Evolutionary conservation across 352 stramenopile species (phyloP).

Genomic region (Globisporangium paroecandrum): DNA sequence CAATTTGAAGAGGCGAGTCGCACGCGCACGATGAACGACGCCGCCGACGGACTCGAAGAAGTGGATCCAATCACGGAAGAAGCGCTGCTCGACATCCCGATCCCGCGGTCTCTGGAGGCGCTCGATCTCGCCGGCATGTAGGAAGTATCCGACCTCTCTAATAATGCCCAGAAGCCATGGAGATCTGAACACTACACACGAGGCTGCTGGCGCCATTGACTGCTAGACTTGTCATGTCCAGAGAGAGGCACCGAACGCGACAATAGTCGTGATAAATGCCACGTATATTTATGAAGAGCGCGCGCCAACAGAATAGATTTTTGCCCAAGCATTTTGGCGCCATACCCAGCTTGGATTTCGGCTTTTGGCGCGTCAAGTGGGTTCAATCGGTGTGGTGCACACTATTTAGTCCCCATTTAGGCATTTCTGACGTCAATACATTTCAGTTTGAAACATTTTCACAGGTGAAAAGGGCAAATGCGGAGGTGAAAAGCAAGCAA

Average conservation of each 20-base stretch:
- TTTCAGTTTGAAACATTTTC: not conserved
- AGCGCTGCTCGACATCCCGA: conserved; percentile 55
- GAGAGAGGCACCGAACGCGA: not conserved
- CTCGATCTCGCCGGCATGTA: conserved; percentile 74
- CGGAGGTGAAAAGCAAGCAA: not conserved
- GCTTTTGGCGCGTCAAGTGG: conserved; percentile 9
- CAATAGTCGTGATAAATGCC: not conserved
- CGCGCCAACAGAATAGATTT: not conserved
- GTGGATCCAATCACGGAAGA: conserved; percentile 55
- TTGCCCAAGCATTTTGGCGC: not conserved
- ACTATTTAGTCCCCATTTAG: not conserved
- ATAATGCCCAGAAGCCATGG: not conserved
- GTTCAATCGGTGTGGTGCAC: not conserved
- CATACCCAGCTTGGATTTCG: not conserved
- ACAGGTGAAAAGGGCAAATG: not conserved
- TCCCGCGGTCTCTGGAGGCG: conserved; percentile 75
- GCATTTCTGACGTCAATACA: not conserved
- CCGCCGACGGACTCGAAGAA: conserved; percentile 48
- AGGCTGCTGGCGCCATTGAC: not conserved
- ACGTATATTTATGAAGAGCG: not conserved
- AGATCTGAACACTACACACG: not conserved
- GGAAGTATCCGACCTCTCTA: not conserved
- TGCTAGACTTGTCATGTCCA: not conserved
- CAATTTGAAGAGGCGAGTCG: conserved; percentile 79
- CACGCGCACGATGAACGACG: conserved; percentile 53